These are phyloP conservation scores for Syzygium aromaticum DNA, from an alignment of 345 rosid genomes.

Conservation along the genomic window DNA sequence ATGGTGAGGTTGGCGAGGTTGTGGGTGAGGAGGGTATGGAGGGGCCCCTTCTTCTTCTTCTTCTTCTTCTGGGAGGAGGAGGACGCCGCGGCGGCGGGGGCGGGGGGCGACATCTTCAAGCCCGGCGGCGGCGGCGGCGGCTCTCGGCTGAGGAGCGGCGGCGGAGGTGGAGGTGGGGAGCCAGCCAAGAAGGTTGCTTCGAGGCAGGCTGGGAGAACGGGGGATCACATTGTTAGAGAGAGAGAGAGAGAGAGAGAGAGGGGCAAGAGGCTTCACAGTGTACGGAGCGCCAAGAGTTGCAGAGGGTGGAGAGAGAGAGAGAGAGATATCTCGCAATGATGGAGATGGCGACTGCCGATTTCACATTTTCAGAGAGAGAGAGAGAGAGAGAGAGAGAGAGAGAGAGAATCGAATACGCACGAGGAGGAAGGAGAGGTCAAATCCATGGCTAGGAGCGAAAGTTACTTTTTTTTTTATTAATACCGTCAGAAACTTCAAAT, in stretches of 20 bases:
- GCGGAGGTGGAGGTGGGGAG: background rate
- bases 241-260: background rate
- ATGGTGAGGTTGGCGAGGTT: slow-evolving; percentile 53
- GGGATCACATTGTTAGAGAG: slow-evolving; percentile 14
- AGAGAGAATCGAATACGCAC: background rate
- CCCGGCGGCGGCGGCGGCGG: background rate
- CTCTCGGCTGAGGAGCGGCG: background rate
- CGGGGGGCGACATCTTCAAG: slow-evolving; percentile 8
- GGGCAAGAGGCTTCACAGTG: too few relatives aligned
- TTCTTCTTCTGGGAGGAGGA: slow-evolving; percentile 23
- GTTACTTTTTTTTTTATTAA: background rate
- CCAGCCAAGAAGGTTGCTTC: slow-evolving; percentile 14
- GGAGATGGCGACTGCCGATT: background rate
- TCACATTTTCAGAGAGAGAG: background rate
- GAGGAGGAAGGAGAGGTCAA: background rate
- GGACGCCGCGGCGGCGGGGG: background rate
- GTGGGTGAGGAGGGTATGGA: slow-evolving; percentile 29
- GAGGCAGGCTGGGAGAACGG: slow-evolving; percentile 8
- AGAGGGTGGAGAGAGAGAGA: background rate
- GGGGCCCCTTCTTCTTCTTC: slow-evolving; percentile 26
- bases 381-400: background rate
- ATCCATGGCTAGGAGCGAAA: too few relatives aligned
- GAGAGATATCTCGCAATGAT: background rate
- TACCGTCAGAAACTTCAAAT: too few relatives aligned
- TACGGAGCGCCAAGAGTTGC: background rate